Base-by-base conservation (phyloP, 257 asterid genomes). In the Solanum pinnatisectum region DNA sequence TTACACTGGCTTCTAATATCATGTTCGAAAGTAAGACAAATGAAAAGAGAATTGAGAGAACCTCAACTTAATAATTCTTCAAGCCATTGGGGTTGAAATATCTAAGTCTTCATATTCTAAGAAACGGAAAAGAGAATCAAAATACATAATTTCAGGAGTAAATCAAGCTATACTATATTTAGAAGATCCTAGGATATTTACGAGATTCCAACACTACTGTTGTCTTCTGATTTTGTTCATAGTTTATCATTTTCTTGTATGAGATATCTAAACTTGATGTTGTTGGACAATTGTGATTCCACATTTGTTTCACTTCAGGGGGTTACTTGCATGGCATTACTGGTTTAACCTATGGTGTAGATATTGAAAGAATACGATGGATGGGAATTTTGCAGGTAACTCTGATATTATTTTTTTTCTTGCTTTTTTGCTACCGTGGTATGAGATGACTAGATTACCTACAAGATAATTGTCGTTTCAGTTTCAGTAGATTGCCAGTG, bases 311-410 rank as follows among this genome's bases (percentile, higher is more conserved):
- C 79, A 12, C 90, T 88, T 89, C 95, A 96, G 98, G 99, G 87
- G 98, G 99, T 88, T 96, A 94, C 91, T 92, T 96, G 89, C 99
- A 96, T 68, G 98, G 99, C 63, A 91, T 91, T 81, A 92, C 93
- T 90, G 91, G 97, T 86, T 91, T 96, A 96, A 92, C 97, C 18
- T 96, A 95, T 88, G 99, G 99, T 52, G 98, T 96, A 87, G 96
- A 94, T 91, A 85, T 96, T 71, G 96, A 90, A 89, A 94, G 89
- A 87, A 93, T 95, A 74, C 91, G 99, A 90, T 87, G 90, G 68
- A 93, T 94, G 86, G 99, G 99, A 88, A 94, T 96, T 89, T 91
- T 96, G 89, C 99, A 96, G 99, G 99, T 96, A 88, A 59, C 33
- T 83, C 67, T 49, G 74, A 83, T 88, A 35, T 63, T 37, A 4